phyloP scores from a whole-genome alignment of 371 early-diverging fungal species.

The Zopfochytrium polystomum region DNA sequence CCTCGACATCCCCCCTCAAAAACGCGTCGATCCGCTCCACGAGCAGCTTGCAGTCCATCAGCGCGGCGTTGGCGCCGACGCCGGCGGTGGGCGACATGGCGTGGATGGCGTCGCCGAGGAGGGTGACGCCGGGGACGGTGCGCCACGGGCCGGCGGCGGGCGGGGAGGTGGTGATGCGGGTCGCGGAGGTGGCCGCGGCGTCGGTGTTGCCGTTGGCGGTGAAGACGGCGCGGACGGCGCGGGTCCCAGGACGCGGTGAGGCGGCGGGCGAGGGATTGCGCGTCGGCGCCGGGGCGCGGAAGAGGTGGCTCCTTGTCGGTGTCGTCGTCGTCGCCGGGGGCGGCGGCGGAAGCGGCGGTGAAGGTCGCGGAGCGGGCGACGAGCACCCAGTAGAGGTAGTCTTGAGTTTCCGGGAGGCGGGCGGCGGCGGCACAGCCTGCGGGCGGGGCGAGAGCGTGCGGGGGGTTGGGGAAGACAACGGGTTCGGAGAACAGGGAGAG shows the following conservation, averaged over 20 bases:
- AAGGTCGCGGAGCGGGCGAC: neutral
- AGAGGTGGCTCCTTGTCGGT: too few species aligned
- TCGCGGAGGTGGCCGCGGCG: neutral
- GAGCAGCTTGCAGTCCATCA: slow-evolving; percentile 28
- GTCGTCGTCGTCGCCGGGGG: too few species aligned
- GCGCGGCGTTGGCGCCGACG: slow-evolving; percentile 49
- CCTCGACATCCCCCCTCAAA: neutral
- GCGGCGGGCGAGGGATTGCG: neutral
- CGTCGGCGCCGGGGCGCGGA: neutral
- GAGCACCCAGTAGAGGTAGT: neutral
- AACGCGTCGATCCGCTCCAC: neutral
- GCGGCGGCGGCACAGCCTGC: neutral
- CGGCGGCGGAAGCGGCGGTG: neutral
- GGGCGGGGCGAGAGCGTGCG: neutral
- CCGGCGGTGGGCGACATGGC: slow-evolving; percentile 50
- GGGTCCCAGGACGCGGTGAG: neutral
- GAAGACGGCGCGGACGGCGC: neutral
- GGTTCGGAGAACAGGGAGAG: neutral
- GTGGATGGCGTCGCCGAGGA: slow-evolving; percentile 54
- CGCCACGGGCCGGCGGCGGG: slow-evolving; percentile 12
- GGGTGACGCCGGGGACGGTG: slow-evolving; percentile 22
- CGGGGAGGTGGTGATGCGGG: neutral
- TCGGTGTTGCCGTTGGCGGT: neutral
- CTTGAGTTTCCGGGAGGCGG: neutral
- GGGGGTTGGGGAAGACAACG: neutral